Conservation (phyloP, 345 rosid species). For the Moricandia arvensis region DNA sequence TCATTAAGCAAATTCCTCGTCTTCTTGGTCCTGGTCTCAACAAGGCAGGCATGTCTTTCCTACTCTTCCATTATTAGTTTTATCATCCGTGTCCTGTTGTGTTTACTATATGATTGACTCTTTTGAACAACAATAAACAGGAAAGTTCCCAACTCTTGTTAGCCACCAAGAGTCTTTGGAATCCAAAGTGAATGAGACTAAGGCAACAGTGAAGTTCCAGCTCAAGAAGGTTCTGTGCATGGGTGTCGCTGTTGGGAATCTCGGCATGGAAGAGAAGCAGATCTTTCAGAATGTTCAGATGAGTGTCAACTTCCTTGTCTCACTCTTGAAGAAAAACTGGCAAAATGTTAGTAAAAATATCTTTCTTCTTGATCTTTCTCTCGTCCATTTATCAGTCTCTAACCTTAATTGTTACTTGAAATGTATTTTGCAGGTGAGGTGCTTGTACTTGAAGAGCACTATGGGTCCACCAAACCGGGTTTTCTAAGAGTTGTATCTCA, state of each 20-base stretch:
- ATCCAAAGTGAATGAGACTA: slow-evolving; percentile 71
- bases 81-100: too few relatives aligned
- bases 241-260: slow-evolving; percentile 80
- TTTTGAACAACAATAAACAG: too few relatives aligned
- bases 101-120: too few relatives aligned
- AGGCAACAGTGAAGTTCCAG: slow-evolving; percentile 80
- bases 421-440: slow-evolving; percentile 54
- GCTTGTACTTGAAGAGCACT: slow-evolving; percentile 72
- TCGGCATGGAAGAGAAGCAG: slow-evolving; percentile 72
- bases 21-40: slow-evolving; percentile 84
- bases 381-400: too few relatives aligned
- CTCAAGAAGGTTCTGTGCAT: slow-evolving; percentile 79
- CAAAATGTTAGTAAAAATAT: slow-evolving; percentile 66
- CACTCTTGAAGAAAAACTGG: slow-evolving; percentile 82
- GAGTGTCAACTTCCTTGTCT: slow-evolving; percentile 75
- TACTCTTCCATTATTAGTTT: too few relatives aligned
- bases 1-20: slow-evolving; percentile 85
- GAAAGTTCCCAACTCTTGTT: slow-evolving; percentile 79
- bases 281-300: slow-evolving; percentile 80
- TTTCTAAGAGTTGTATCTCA: slow-evolving; percentile 43
- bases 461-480: slow-evolving; percentile 72
- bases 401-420: too few relatives aligned
- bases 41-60: too few relatives aligned
- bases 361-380: too few relatives aligned
- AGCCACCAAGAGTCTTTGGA: slow-evolving; percentile 73